Base-by-base conservation (phyloP, 2,329 filamentous ascomycete species). In the Alternaria novae-zelandiae region DNA sequence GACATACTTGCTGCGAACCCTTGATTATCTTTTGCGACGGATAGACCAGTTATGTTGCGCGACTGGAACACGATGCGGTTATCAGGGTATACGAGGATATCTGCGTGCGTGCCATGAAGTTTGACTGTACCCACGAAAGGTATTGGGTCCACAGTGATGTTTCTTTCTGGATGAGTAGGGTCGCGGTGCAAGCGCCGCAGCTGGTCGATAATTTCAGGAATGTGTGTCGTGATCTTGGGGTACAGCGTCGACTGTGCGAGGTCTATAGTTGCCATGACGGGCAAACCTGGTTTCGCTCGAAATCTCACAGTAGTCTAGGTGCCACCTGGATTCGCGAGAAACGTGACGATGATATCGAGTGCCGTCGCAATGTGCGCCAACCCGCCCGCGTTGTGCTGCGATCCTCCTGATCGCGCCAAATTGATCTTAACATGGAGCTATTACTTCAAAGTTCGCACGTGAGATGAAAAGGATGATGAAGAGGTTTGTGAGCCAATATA, bases 41-140 rank as follows among this genome's bases (percentile, higher is more conserved):
- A 53, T 12, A 77, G 61, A 13, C 66, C 64, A 11, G 43, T 15
- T 5, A 70, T 66, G 57, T 76, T 75, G 2, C 70, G 70, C 3
- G 70, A 74, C 26, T 78, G 74, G 7, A 77, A 66, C 13, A 65
- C 25, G 30, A 78, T 70, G 12, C 21, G 65, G 17, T 74, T 32
- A 46, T 73, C 61, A 10, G 26, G 36, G 36, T 70, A 56, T 30
- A 78, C 46, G 5, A 77, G 64, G 6, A 79, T 76, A 46, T 78
- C 75, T 30, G 71, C 71, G 43, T 78, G 78, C 1, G 74, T 77
- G 25, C 77, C 76, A 58, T 78, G 77, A 15, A 79, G 66, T 30
- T 78, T 80, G 44, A 76, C 69, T 8, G 70, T 77, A 41, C 74
- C 77, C 2, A 71, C 26, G 3, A 79, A 67, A 9, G 68, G 66